phyloP scores from a whole-genome alignment of 345 rosid genomes.

The Acer campestre region DNA sequence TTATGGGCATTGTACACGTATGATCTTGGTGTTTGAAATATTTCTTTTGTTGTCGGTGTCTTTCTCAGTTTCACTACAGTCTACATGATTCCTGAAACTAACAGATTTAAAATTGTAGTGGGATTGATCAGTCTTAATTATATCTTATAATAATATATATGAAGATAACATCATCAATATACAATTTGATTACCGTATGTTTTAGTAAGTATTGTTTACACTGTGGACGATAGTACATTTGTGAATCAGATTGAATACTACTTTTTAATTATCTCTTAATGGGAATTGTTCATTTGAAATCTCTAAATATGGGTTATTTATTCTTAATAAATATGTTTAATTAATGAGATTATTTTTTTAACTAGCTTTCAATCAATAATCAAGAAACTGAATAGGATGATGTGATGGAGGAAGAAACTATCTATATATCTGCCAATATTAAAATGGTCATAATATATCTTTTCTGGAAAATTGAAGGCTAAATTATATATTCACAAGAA shows the following conservation, averaged over 20 bases:
- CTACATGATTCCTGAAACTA: not conserved
- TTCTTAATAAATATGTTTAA: too few species aligned
- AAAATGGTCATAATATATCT: not conserved
- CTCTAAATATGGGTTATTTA: not conserved
- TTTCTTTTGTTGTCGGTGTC: slow-evolving; percentile 13
- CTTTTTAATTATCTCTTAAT: not conserved
- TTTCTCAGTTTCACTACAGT: not conserved
- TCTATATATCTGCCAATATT: slow-evolving; percentile 3
- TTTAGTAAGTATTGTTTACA: not conserved
- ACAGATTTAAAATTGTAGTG: not conserved
- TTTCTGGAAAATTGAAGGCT: not conserved
- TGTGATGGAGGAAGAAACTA: slow-evolving; percentile 22
- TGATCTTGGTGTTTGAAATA: slow-evolving; percentile 18
- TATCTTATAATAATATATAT: not conserved
- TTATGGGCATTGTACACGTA: slow-evolving; percentile 9
- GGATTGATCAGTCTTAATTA: not conserved
- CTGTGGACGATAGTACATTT: not conserved
- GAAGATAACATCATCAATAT: not conserved
- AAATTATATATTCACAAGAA: not conserved
- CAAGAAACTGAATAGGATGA: slow-evolving; percentile 27
- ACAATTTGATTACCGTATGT: too few species aligned
- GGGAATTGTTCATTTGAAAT: slow-evolving; percentile 1
- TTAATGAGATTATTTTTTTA: not conserved
- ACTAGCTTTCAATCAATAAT: slow-evolving; percentile 5
- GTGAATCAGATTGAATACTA: slow-evolving; percentile 1